phyloP scores from a whole-genome alignment of 768 basidiomycete genomes.

The Termitomyces sp. region DNA sequence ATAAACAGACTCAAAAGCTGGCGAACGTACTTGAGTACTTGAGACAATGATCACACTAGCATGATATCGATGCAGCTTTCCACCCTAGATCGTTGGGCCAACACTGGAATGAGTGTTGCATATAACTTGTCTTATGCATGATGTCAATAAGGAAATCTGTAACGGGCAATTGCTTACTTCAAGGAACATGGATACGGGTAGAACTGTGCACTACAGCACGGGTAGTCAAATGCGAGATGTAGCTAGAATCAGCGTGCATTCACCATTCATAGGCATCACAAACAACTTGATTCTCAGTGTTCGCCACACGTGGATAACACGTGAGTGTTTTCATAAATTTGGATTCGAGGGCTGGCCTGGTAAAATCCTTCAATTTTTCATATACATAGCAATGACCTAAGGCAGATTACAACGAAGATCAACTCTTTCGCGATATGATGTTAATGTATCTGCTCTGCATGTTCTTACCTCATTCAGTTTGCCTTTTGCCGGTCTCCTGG shows the following conservation, averaged over 20 bases:
- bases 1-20: background rate
- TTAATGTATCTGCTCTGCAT: background rate
- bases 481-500: background rate
- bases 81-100: background rate
- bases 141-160: too few relatives aligned
- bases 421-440: background rate
- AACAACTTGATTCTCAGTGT: too few relatives aligned
- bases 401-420: background rate
- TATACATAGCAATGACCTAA: background rate
- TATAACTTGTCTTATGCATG: too few relatives aligned
- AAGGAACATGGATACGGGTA: background rate
- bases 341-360: too few relatives aligned
- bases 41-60: background rate
- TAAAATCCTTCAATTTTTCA: background rate
- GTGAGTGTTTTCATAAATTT: background rate
- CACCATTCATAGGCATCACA: background rate
- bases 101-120: background rate
- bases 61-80: background rate
- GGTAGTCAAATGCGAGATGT: too few relatives aligned
- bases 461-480: background rate
- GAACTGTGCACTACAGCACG: too few relatives aligned
- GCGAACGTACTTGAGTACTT: background rate
- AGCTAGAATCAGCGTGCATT: background rate
- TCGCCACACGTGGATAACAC: background rate
- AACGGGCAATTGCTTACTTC: background rate